Evolutionary conservation across 139 green algal genomes (phyloP).

Genomic region (Tetradesmus lagerheimii): DNA sequence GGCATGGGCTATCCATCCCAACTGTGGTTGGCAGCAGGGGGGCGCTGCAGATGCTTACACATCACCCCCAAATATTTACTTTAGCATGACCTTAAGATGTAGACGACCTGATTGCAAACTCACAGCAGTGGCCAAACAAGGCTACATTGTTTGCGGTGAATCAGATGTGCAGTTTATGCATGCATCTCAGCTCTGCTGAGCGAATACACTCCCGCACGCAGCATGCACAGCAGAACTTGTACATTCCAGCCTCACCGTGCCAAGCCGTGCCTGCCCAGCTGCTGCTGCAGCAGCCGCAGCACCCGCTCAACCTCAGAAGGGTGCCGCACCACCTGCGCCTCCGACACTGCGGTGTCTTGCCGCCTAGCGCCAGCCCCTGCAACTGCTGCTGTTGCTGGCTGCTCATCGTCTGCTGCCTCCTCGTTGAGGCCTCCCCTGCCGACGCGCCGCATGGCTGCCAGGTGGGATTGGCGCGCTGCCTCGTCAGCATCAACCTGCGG

Average conservation of each 20-base stretch:
- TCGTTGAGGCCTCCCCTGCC: constrained; percentile 71
- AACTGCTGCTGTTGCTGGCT: constrained; percentile 10
- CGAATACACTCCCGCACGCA: too few relatives aligned
- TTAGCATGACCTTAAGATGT: too few relatives aligned
- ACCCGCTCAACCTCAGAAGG: constrained; percentile 78
- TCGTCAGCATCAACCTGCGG: constrained; percentile 70
- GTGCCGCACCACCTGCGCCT: constrained; percentile 65
- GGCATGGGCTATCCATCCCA: too few relatives aligned
- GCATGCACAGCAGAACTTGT: not conserved
- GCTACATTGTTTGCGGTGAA: too few relatives aligned
- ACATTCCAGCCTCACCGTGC: not conserved
- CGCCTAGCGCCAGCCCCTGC: constrained; percentile 5
- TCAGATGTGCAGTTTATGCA: too few relatives aligned
- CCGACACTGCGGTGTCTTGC: constrained; percentile 49
- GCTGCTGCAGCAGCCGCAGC: constrained; percentile 62
- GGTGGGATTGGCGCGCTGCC: constrained; percentile 57
- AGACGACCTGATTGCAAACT: too few relatives aligned
- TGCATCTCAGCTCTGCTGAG: too few relatives aligned
- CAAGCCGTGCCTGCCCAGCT: constrained; percentile 19
- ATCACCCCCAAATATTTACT: too few relatives aligned
- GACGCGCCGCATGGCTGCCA: constrained; percentile 53
- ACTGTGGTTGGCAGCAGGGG: too few relatives aligned
- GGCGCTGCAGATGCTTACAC: too few relatives aligned
- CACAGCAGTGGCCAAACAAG: too few relatives aligned
- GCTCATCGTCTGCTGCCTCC: constrained; percentile 19